Evolutionary conservation across 257 asterid species (phyloP), one percentile per base, ranked within the genome.

Genomic region (Cordia subcordata): DNA sequence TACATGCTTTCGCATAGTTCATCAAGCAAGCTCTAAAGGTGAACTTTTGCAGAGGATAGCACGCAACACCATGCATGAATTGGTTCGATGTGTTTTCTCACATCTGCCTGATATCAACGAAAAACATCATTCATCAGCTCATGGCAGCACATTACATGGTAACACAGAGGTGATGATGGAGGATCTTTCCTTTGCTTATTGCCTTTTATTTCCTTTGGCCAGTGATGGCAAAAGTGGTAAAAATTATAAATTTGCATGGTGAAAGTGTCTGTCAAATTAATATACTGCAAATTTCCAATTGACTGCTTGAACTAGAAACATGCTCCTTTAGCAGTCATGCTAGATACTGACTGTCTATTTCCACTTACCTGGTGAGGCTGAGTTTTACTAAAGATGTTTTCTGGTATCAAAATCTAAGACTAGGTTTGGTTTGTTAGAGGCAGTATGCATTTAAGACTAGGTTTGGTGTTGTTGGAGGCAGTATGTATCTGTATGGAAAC

Each of bases 21-120:
- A 82, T 78, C 99, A 92, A 77, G 96, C 96, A 55, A 84, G 96
- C 68, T 77, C 96, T 22, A 92, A 88, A 77, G 84, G 96, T 61
- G 96, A 90, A 75, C 77, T 90, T 69, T 70, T 87, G 65, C 95
- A 85, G 65, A 77, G 95, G 81, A 83, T 75, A 69, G 84, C 98
- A 40, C 94, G 96, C 65, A 95, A 92, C 79, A 85, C 96, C 19
- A 88, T 92, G 94, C 95, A 92, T 76, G 96, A 86, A 65, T 82
- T 92, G 61, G 79, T 88, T 53, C 73, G 93, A 81, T 88, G 96
- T 72, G 86, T 92, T 54, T 92, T 85, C 65, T 75, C 76, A 5
- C 95, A 73, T 75, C 91, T 90, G 61, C 95, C 90, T 35, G 77
- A 76, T 22, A 76, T 92, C 67, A 75, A 71, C 18, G 49, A 46